phyloP scores from a whole-genome alignment of 345 rosid genomes.

The Gossypium raimondii region DNA sequence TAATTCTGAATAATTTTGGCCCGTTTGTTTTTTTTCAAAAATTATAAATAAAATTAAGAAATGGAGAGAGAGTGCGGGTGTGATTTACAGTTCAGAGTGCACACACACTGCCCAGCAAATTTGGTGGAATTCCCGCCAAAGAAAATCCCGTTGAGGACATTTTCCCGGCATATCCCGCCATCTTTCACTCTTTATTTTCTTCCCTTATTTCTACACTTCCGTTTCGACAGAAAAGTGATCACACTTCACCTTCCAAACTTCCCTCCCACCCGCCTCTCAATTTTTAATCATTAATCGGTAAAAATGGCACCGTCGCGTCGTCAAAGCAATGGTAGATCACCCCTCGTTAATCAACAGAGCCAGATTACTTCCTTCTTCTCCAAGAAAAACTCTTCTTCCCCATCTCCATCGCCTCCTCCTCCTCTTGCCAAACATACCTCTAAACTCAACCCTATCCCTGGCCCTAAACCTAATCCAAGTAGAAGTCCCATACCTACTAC shows the following conservation, averaged over 20 bases:
- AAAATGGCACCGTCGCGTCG: conserved; percentile 75
- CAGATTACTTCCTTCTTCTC: conserved; percentile 89
- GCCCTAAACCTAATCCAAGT: conserved; percentile 27
- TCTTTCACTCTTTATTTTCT: not conserved
- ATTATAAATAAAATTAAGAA: too few relatives aligned
- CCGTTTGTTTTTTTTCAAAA: too few relatives aligned
- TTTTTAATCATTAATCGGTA: not conserved
- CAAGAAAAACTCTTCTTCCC: conserved; percentile 42
- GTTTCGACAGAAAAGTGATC: not conserved
- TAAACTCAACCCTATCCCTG: conserved; percentile 30
- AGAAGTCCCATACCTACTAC: conserved; percentile 49
- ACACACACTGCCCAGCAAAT: not conserved
- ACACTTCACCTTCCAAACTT: not conserved
- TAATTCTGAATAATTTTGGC: too few relatives aligned
- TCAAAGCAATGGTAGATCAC: conserved; percentile 74
- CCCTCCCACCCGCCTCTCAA: not conserved
- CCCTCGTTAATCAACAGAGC: conserved; percentile 79
- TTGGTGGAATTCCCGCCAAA: conserved; percentile 28
- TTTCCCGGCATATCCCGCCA: conserved; percentile 25
- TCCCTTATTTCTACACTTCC: not conserved
- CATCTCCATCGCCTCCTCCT: conserved; percentile 41
- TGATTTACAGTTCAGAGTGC: not conserved
- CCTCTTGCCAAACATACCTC: conserved; percentile 29
- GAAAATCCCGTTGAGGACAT: conserved; percentile 9
- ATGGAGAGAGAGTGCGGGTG: too few relatives aligned